Evolutionary conservation across 345 rosid species (phyloP).

Genomic region (Eucalyptus albens): DNA sequence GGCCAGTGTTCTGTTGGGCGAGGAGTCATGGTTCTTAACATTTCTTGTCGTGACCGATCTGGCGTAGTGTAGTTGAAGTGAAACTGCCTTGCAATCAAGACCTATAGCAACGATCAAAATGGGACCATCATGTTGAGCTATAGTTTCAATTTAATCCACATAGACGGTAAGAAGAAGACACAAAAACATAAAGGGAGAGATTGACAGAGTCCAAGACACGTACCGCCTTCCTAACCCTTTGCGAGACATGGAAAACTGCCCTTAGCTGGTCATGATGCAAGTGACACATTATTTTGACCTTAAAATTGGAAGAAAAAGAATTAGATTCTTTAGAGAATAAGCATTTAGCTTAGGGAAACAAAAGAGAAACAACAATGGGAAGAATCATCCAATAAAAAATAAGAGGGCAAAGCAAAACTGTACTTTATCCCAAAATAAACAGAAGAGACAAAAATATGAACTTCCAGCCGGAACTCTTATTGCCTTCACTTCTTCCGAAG

Average conservation of each 20-base stretch:
- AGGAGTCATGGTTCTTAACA: conserved; percentile 67
- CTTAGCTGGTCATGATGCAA: conserved; percentile 89
- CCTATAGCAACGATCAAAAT: conserved; percentile 26
- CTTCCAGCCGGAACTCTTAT: not conserved
- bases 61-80: conserved; percentile 93
- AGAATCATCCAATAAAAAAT: not conserved
- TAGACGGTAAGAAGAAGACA: not conserved
- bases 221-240: conserved; percentile 73
- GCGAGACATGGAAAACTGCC: conserved; percentile 86
- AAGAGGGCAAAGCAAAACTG: not conserved
- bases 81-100: conserved; percentile 60
- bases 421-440: not conserved
- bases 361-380: not conserved
- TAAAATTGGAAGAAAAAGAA: conserved; percentile 1
- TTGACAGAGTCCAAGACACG: conserved; percentile 7
- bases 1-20: conserved; percentile 81
- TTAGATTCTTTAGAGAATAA: not conserved
- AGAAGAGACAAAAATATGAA: not conserved
- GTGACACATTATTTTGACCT: conserved; percentile 88
- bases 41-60: conserved; percentile 79
- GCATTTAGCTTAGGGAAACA: not conserved
- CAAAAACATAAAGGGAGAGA: not conserved
- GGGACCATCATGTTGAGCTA: not conserved
- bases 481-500: not conserved
- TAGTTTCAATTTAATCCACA: not conserved